A percentile compares a stretch with the other conserved stretches of the same genome.
Conservation (phyloP, 2,329 filamentous ascomycete genomes). For the Anisogramma anomala region DNA sequence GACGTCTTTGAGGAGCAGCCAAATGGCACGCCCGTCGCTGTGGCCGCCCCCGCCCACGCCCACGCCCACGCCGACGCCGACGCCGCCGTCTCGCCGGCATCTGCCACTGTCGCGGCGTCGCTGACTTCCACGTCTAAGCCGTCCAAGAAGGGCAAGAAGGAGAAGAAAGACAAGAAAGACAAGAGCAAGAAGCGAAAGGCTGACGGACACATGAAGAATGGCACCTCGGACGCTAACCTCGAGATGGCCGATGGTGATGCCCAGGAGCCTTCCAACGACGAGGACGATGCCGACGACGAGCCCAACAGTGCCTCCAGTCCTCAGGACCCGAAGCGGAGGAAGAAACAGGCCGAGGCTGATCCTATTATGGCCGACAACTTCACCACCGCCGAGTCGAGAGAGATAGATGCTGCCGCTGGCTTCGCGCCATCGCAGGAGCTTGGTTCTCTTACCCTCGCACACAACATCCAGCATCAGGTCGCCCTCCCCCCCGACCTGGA, state of each 20-base stretch:
- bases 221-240: slow-evolving; percentile 27
- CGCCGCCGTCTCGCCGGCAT: slow-evolving; percentile 39
- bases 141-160: slow-evolving; percentile 24
- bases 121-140: slow-evolving; percentile 18
- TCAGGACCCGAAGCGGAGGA: slow-evolving; percentile 50
- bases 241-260: slow-evolving; percentile 32
- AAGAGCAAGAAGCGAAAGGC: slow-evolving; percentile 78
- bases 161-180: slow-evolving; percentile 38
- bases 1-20: slow-evolving; percentile 66
- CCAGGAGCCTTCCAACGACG: slow-evolving; percentile 25
- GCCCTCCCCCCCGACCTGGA: slow-evolving; percentile 86
- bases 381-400: slow-evolving; percentile 85
- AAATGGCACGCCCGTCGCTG: slow-evolving; percentile 29
- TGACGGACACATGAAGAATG: slow-evolving; percentile 62
- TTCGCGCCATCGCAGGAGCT: slow-evolving; percentile 49
- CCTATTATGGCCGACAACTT: slow-evolving; percentile 89
- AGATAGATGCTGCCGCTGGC: slow-evolving; percentile 71
- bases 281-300: slow-evolving; percentile 26
- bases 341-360: slow-evolving; percentile 53
- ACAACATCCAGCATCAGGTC: slow-evolving; percentile 98
- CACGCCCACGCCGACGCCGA: no score
- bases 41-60: slow-evolving; percentile 36
- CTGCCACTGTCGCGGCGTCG: slow-evolving; percentile 15
- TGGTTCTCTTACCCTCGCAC: slow-evolving; percentile 69
- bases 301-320: slow-evolving; percentile 28